phyloP scores from a whole-genome alignment of 371 early-diverging fungal genomes.

The Mortierella sp. region DNA sequence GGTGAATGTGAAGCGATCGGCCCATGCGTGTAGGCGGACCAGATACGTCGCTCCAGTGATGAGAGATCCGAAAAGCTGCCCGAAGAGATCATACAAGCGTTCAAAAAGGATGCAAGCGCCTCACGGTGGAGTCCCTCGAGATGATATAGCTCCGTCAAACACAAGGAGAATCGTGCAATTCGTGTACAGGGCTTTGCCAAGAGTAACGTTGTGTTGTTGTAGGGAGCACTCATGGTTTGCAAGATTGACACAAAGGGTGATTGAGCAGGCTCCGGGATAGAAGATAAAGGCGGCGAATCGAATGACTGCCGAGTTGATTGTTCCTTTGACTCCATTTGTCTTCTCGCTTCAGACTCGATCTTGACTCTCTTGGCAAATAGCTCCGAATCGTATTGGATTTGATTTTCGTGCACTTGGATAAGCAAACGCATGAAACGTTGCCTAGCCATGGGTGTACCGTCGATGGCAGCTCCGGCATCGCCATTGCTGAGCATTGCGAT shows the following conservation, averaged over 20 bases:
- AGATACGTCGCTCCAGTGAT: slow-evolving; percentile 28
- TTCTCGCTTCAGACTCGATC: slow-evolving; percentile 4
- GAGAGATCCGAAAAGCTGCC: slow-evolving; percentile 34
- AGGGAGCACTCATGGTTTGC: background rate
- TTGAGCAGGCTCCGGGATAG: no score
- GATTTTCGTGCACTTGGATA: slow-evolving; percentile 33
- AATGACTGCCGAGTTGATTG: slow-evolving; percentile 1
- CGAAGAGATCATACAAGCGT: slow-evolving; percentile 41
- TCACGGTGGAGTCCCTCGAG: slow-evolving; percentile 41
- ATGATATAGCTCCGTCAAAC: slow-evolving; percentile 46
- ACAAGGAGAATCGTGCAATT: slow-evolving; percentile 35
- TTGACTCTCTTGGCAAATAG: slow-evolving; percentile 16
- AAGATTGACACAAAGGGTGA: no score
- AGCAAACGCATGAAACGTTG: slow-evolving; percentile 29
- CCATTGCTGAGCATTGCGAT: slow-evolving; percentile 43
- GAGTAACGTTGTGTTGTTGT: slow-evolving; percentile 8
- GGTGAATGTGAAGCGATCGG: background rate
- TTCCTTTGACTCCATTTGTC: slow-evolving; percentile 1
- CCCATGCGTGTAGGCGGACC: slow-evolving; percentile 28
- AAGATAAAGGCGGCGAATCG: background rate
- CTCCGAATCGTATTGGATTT: slow-evolving; percentile 34
- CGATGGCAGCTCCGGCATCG: slow-evolving; percentile 26
- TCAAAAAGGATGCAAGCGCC: slow-evolving; percentile 38
- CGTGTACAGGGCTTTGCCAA: slow-evolving; percentile 21
- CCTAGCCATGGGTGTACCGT: slow-evolving; percentile 18